Conservation (phyloP, 495 filamentous ascomycete species). For the Neurospora sp. region DNA sequence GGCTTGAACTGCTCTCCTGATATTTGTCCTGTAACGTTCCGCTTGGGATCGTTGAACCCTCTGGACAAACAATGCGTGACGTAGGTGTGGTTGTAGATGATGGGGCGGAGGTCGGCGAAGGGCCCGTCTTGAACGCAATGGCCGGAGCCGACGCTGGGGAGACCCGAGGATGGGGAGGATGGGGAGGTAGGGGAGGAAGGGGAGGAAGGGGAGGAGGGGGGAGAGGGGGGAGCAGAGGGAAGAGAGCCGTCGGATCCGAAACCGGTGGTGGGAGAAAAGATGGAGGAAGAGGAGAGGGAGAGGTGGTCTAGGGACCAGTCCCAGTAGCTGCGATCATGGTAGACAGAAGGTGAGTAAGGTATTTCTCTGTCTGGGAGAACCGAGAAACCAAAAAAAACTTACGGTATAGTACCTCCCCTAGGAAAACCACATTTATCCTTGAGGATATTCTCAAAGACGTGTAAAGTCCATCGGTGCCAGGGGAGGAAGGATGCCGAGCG, state of each 20-base stretch:
- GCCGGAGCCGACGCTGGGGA: neutral
- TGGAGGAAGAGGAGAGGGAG: neutral
- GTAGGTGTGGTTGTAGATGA: constrained; percentile 5
- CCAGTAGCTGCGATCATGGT: neutral
- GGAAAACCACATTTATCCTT: constrained; percentile 1
- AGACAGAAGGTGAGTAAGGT: no score
- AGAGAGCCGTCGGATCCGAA: neutral
- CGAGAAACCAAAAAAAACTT: no score
- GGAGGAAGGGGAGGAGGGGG: no score
- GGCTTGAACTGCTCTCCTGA: neutral
- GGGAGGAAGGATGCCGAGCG: neutral
- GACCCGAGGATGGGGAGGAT: no score
- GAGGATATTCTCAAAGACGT: neutral
- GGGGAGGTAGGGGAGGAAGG: no score
- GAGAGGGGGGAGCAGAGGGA: no score
- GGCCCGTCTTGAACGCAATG: neutral
- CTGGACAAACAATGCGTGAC: neutral
- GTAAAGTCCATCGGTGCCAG: neutral
- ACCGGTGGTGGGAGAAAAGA: neutral
- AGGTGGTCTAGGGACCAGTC: constrained; percentile 2
- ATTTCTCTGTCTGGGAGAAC: no score
- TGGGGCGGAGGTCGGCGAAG: neutral
- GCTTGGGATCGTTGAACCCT: neutral
- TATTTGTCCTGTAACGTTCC: neutral
- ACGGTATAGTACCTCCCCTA: neutral